phyloP scores from a whole-genome alignment of 148 eudicot genomes.

The Silene latifolia region DNA sequence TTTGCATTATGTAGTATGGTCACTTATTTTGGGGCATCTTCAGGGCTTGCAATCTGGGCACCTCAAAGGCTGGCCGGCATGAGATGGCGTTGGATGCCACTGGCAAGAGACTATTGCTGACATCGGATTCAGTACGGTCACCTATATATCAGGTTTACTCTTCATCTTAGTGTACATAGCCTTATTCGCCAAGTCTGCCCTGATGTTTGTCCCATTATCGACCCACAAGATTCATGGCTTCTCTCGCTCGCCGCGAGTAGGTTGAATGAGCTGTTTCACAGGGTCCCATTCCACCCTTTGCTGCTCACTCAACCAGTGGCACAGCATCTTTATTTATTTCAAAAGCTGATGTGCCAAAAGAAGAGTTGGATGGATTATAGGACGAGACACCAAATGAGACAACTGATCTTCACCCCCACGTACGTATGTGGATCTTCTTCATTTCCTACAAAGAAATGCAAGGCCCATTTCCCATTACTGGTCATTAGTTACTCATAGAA shows the following conservation, averaged over 20 bases:
- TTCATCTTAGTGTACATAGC: not conserved
- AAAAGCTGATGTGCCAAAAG: too few relatives aligned
- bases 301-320: too few relatives aligned
- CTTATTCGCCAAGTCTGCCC: not conserved
- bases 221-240: not conserved
- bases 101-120: constrained; percentile 79
- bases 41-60: constrained; percentile 49
- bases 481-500: too few relatives aligned
- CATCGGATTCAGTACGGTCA: constrained; percentile 79
- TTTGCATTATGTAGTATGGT: not conserved
- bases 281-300: too few relatives aligned
- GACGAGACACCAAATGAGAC: too few relatives aligned
- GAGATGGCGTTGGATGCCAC: constrained; percentile 84
- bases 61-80: constrained; percentile 41
- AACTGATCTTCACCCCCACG: too few relatives aligned
- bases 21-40: constrained; percentile 9
- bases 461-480: too few relatives aligned
- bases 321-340: too few relatives aligned
- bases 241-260: not conserved
- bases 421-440: too few relatives aligned
- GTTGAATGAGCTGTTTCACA: too few relatives aligned
- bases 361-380: too few relatives aligned
- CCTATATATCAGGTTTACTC: constrained; percentile 77
- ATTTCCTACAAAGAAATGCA: too few relatives aligned
- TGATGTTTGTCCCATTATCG: constrained; percentile 4